Conservation (phyloP, 2,329 filamentous ascomycete genomes). For the Aureobasidium lini region DNA sequence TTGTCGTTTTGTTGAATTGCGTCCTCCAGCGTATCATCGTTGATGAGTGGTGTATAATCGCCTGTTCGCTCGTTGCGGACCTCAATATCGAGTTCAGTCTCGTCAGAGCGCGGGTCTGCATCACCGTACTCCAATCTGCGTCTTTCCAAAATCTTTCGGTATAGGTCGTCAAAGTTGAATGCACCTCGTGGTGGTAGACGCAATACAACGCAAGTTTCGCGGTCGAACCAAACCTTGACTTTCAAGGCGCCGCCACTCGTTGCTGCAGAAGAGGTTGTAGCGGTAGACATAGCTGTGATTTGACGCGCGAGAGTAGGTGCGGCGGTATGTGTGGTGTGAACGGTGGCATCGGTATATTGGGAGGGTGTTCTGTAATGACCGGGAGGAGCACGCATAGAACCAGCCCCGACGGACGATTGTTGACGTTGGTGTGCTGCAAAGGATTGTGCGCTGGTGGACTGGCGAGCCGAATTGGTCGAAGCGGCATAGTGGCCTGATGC, state of each 20-base stretch:
- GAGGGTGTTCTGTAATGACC: slow-evolving; percentile 23
- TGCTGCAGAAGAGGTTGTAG: slow-evolving; percentile 26
- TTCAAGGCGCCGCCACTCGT: slow-evolving; percentile 51
- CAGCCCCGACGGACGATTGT: slow-evolving; percentile 16
- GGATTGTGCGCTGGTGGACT: slow-evolving; percentile 16
- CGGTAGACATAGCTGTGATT: slow-evolving; percentile 16
- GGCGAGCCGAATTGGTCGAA: slow-evolving; percentile 16
- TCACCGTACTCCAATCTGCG: slow-evolving; percentile 56
- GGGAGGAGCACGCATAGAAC: slow-evolving; percentile 15
- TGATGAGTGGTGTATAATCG: neutral
- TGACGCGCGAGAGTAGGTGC: slow-evolving; percentile 15
- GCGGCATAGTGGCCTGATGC: slow-evolving; percentile 2
- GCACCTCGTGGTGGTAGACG: slow-evolving; percentile 64
- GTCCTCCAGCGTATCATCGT: slow-evolving; percentile 1
- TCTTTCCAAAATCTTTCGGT: slow-evolving; percentile 76
- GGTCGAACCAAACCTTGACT: slow-evolving; percentile 87
- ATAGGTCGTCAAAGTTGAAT: slow-evolving; percentile 68
- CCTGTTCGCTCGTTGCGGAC: slow-evolving; percentile 6
- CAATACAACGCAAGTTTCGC: slow-evolving; percentile 82
- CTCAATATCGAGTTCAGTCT: slow-evolving; percentile 6
- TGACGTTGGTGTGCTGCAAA: slow-evolving; percentile 19
- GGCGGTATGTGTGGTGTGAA: slow-evolving; percentile 14
- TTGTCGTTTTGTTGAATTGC: slow-evolving; percentile 10
- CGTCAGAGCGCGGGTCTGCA: neutral
- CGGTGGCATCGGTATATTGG: slow-evolving; percentile 18